Conservation (phyloP, 2,329 filamentous ascomycete species). For the Fusarium neocosmosporiellum region DNA sequence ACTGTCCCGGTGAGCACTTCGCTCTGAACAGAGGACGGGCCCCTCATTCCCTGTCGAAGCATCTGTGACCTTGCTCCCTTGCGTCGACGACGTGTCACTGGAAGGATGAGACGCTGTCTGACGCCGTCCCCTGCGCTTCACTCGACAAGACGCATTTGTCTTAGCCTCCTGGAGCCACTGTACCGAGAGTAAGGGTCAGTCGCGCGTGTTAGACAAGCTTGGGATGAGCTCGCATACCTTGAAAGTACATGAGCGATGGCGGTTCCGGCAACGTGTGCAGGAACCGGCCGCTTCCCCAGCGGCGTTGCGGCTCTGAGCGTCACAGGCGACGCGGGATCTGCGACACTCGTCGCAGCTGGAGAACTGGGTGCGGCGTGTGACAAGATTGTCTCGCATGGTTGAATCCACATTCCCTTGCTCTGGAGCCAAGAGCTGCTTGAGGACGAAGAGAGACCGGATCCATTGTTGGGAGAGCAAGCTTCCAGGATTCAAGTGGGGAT, state of each 20-base stretch:
- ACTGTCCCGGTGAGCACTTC: not conserved
- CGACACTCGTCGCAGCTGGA: conserved; percentile 49
- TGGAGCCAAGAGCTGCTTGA: too few relatives aligned
- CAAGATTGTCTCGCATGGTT: conserved; percentile 28
- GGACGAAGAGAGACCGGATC: not conserved
- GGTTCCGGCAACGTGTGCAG: conserved; percentile 68
- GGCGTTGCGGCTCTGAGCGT: conserved; percentile 50
- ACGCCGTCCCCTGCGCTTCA: conserved; percentile 29
- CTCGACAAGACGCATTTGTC: not conserved
- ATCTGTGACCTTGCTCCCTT: not conserved
- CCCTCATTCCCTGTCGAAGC: not conserved
- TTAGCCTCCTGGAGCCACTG: conserved; percentile 44
- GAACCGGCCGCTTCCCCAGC: conserved; percentile 73
- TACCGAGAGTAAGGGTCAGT: not conserved
- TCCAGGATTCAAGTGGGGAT: conserved; percentile 3
- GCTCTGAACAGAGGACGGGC: not conserved
- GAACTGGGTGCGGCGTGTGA: conserved; percentile 49
- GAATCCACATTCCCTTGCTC: too few relatives aligned
- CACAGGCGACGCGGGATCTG: conserved; percentile 46
- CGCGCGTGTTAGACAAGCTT: not conserved
- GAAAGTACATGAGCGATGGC: conserved; percentile 44
- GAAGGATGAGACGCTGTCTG: conserved; percentile 7
- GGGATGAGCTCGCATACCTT: too few relatives aligned
- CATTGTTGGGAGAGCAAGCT: conserved; percentile 1
- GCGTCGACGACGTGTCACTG: conserved; percentile 25